These are phyloP conservation scores for Penicillium lividum DNA, from an alignment of 495 filamentous ascomycete genomes.

Conservation along the genomic window DNA sequence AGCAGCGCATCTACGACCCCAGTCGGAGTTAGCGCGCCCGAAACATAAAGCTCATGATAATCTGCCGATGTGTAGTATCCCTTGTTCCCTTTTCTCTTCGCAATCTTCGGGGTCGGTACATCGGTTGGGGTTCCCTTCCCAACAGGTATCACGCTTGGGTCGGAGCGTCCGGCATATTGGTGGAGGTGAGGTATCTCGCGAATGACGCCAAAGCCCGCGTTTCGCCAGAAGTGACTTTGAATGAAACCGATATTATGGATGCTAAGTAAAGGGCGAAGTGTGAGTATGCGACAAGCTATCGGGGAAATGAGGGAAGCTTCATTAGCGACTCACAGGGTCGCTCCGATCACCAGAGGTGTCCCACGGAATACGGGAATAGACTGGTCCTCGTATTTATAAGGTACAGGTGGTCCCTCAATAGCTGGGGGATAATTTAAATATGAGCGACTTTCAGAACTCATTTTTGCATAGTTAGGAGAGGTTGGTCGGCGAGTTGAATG, in stretches of 20 bases:
- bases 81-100: conserved; percentile 35
- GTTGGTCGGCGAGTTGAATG: not conserved
- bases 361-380: conserved; percentile 58
- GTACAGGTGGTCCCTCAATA: conserved; percentile 43
- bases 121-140: conserved; percentile 29
- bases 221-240: conserved; percentile 66
- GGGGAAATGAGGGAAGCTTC: not conserved
- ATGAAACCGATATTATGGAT: conserved; percentile 56
- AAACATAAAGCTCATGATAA: conserved; percentile 71
- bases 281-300: conserved; percentile 2
- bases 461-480: not conserved
- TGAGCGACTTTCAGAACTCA: conserved; percentile 8
- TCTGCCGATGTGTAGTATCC: conserved; percentile 72
- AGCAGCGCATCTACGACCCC: conserved; percentile 70
- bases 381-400: conserved; percentile 51
- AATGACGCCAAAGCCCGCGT: conserved; percentile 69
- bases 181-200: conserved; percentile 59
- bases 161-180: conserved; percentile 63
- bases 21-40: conserved; percentile 67
- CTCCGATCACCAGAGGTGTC: conserved; percentile 49
- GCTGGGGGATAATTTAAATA: conserved; percentile 48
- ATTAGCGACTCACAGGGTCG: conserved; percentile 43
- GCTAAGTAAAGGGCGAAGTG: conserved; percentile 30
- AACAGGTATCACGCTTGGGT: conserved; percentile 82
- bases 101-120: conserved; percentile 25